A percentile compares a stretch with the other conserved stretches of the same genome.
phyloP scores from a whole-genome alignment of 139 green algal genomes.

The Chara braunii region DNA sequence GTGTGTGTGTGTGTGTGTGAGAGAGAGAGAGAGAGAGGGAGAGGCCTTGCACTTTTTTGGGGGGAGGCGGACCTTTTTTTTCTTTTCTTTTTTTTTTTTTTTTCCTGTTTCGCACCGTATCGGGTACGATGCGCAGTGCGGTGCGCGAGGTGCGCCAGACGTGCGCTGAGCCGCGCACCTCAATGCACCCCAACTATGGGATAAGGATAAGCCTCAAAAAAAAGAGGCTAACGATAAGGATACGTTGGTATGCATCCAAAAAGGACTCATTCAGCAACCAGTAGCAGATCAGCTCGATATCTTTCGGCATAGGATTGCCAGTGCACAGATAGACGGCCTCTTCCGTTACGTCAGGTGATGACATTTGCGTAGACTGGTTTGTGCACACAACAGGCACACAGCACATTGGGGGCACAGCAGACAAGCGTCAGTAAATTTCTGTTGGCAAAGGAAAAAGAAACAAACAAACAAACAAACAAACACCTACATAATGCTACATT shows the following conservation, averaged over 20 bases:
- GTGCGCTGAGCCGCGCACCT: too few species aligned
- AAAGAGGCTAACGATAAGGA: not conserved
- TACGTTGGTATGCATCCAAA: constrained; percentile 28
- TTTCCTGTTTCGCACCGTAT: too few species aligned
- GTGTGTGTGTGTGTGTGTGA: too few species aligned
- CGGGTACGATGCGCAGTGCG: too few species aligned
- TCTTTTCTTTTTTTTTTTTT: not conserved
- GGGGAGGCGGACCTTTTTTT: not conserved
- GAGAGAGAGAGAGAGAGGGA: too few species aligned
- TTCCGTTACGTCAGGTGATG: constrained; percentile 53
- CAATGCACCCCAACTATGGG: too few species aligned
- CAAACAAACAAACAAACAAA: too few species aligned
- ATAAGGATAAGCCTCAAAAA: not conserved
- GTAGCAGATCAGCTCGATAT: constrained; percentile 65
- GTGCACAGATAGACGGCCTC: constrained; percentile 82
- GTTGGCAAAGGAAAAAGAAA: too few species aligned
- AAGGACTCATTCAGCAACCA: constrained; percentile 83
- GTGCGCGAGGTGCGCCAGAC: too few species aligned
- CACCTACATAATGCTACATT: too few species aligned
- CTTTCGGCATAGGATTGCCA: constrained; percentile 74
- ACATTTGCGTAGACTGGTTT: constrained; percentile 63
- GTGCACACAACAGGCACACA: too few species aligned
- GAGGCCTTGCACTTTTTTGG: too few species aligned
- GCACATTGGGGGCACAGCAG: not conserved
- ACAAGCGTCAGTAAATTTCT: not conserved